Base-by-base conservation (phyloP, 2,329 filamentous ascomycete genomes). In the Colletotrichum sp. region DNA sequence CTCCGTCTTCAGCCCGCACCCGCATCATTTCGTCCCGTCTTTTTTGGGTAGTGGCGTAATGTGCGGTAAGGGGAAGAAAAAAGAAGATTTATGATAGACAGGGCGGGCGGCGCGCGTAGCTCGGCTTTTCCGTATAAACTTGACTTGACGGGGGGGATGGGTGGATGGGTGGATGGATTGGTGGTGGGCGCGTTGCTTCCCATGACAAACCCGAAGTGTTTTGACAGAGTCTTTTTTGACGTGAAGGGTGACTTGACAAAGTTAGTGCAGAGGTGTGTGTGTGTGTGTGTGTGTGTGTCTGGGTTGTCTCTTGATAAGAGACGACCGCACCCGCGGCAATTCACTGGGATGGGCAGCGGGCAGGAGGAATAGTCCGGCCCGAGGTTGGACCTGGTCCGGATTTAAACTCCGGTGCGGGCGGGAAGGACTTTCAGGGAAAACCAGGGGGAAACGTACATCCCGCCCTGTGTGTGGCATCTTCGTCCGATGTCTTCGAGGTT, bases 171-270 rank as follows among this genome's bases (percentile, higher is more conserved):
- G 32, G 52, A 15, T 57, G 52, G 7, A 8, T 39, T 39, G 16
- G 24, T 28, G 34, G 57, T 52, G 68, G 34, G 36, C 24, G 57
- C 8, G 68, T 48, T 70, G 32, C 52, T 52, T 67, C 28, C 30
- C 36, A 34, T 57, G 72, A 68, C 69, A 68, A 28, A 64, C 63
- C 44, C 18, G 18, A 34, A 57, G 55, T 57, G 63, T 72, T 75
- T 68, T 57, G 55, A 72, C 39, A 57, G 72, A 62, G 36, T 30
- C 24, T 13, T 68, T 59, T 75, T 71, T 75, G 72, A 71, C 68
- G 30, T 62, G 60, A 75, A 75, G 13, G 48, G 60, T 65, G 44
- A 52, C 12, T 15, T 26, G 30, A 24, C 44, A 52, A 24, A 52
- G n/a, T 24, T 13, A 52, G n/a, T 52, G n/a, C 6, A n/a, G n/a